Conservation (phyloP, 116 monocot genomes). For the Cymodocea nodosa region DNA sequence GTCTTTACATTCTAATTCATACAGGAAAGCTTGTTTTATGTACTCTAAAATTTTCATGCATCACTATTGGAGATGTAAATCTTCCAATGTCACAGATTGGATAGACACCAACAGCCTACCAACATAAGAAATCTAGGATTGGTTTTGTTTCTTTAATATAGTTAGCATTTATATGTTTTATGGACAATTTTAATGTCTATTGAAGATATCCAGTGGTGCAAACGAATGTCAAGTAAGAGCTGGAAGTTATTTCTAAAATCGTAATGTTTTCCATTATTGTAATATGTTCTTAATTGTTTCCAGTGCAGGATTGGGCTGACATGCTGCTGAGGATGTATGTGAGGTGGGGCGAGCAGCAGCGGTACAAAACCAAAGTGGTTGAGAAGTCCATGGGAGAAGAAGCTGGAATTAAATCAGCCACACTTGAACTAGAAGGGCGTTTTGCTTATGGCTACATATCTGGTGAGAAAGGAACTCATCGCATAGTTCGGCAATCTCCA, state of each 20-base stretch:
- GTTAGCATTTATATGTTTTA: too few species aligned
- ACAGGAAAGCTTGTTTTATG: too few species aligned
- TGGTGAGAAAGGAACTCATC: conserved; percentile 95
- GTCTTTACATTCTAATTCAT: not conserved
- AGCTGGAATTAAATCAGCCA: conserved; percentile 91
- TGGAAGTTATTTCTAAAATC: not conserved
- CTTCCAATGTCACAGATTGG: too few species aligned
- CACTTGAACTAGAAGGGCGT: conserved; percentile 82
- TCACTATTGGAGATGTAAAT: too few species aligned
- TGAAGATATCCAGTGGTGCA: too few species aligned
- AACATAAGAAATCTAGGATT: too few species aligned
- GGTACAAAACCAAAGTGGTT: conserved; percentile 73
- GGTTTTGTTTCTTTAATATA: too few species aligned
- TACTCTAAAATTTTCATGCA: too few species aligned
- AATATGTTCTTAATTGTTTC: conserved; percentile 12
- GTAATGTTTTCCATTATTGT: not conserved
- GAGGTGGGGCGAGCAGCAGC: conserved; percentile 88
- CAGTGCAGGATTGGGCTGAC: conserved; percentile 99
- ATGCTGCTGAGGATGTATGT: conserved; percentile 92
- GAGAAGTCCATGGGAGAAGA: conserved; percentile 94
- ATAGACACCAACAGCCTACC: too few species aligned
- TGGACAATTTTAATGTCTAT: too few species aligned
- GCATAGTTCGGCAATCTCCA: conserved; percentile 89
- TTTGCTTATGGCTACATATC: conserved; percentile 96
- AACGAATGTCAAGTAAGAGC: not conserved